Evolutionary conservation across 441 rosid species (phyloP).

Genomic region (Theobroma grandiflorum): DNA sequence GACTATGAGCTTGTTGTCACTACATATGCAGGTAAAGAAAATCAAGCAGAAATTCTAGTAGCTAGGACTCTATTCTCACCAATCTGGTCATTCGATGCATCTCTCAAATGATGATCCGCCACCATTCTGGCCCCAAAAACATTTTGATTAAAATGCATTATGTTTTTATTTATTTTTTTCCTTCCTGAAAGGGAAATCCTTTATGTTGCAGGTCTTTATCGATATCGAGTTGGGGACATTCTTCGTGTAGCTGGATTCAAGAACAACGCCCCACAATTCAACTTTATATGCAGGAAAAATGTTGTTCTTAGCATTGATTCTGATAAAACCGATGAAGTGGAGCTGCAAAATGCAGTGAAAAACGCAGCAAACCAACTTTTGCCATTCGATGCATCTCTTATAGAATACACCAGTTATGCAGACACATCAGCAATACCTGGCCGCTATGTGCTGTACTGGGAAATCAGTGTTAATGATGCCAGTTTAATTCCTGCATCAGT

Average conservation of each 20-base stretch:
- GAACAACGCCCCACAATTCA: conserved; percentile 73
- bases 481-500: conserved; percentile 60
- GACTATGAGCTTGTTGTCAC: conserved; percentile 78
- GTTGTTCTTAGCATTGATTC: conserved; percentile 69
- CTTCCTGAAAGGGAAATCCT: conserved; percentile 1
- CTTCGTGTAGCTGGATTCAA: conserved; percentile 69
- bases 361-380: conserved; percentile 54
- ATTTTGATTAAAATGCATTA: background rate
- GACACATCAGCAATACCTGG: conserved; percentile 60
- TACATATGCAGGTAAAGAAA: conserved; percentile 63
- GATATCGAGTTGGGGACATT: conserved; percentile 75
- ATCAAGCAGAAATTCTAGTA: background rate
- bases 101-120: background rate
- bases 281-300: conserved; percentile 66
- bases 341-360: conserved; percentile 62
- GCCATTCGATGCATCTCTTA: conserved; percentile 53
- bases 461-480: conserved; percentile 44
- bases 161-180: background rate
- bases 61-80: too few relatives aligned
- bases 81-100: too few relatives aligned
- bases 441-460: conserved; percentile 68
- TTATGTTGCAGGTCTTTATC: conserved; percentile 53
- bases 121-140: background rate
- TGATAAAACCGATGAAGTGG: conserved; percentile 74
- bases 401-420: conserved; percentile 70